Evolutionary conservation across 495 filamentous ascomycete species (phyloP).

Genomic region (Penicillium psychrofluorescens): DNA sequence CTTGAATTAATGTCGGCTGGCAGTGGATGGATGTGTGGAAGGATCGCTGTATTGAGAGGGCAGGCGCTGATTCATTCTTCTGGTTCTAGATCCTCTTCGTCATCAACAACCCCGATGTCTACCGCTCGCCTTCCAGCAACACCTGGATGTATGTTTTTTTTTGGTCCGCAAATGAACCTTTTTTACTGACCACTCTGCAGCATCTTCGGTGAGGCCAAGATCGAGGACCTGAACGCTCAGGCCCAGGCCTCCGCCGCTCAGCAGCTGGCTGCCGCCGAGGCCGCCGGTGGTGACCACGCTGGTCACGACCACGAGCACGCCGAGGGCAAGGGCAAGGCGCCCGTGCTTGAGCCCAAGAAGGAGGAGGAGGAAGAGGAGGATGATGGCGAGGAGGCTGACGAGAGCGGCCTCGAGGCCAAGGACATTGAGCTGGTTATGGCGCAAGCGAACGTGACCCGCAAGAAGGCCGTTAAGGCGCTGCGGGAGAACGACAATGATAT

Average conservation of each 20-base stretch:
- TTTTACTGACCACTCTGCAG: conserved; percentile 39
- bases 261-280: conserved; percentile 73
- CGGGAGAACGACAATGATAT: conserved; percentile 99
- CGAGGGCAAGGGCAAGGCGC: conserved; percentile 73
- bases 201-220: conserved; percentile 99
- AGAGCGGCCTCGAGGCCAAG: conserved; percentile 89
- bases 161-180: background rate
- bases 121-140: conserved; percentile 96
- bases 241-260: conserved; percentile 91
- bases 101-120: conserved; percentile 98
- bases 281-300: conserved; percentile 72
- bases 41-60: background rate
- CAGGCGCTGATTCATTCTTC: conserved; percentile 1
- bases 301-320: conserved; percentile 69
- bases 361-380: conserved; percentile 77
- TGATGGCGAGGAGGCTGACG: conserved; percentile 92
- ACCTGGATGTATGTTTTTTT: conserved; percentile 85
- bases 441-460: conserved; percentile 89
- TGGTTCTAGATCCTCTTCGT: conserved; percentile 85
- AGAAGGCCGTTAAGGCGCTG: conserved; percentile 97
- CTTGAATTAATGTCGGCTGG: background rate
- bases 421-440: conserved; percentile 99
- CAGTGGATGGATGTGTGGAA: background rate
- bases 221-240: conserved; percentile 97
- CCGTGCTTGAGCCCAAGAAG: conserved; percentile 68